Conservation (phyloP, 208 protist species). For the Leptomonas seymouri region DNA sequence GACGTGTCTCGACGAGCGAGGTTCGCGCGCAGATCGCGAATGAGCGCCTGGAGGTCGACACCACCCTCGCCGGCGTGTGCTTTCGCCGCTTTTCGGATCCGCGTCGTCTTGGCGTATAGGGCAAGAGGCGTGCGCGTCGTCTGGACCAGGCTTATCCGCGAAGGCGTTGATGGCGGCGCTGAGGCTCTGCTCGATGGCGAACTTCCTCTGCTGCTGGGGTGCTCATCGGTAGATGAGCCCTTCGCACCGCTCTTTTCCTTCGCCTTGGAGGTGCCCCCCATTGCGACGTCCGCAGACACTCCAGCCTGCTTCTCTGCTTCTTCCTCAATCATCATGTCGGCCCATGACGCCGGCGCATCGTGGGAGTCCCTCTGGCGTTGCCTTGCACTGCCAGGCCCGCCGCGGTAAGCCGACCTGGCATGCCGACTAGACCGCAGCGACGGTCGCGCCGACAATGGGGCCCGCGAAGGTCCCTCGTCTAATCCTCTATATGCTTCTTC, state of each 20-base stretch:
- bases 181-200: background rate
- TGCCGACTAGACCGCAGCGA: background rate
- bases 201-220: too few relatives aligned
- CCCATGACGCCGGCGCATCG: background rate
- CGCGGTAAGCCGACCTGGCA: background rate
- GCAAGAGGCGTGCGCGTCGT: conserved; percentile 2
- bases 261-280: background rate
- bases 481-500: conserved; percentile 13
- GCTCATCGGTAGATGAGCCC: background rate
- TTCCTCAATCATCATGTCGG: background rate
- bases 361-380: background rate
- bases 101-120: conserved; percentile 3
- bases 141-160: background rate
- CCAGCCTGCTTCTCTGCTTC: background rate
- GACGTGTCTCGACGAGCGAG: conserved; percentile 72
- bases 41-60: conserved; percentile 35
- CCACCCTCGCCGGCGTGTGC: conserved; percentile 6
- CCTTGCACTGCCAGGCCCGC: background rate
- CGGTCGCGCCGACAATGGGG: background rate
- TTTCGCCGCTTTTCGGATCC: background rate
- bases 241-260: background rate
- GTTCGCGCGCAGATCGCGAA: conserved; percentile 77
- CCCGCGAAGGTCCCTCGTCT: background rate
- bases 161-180: background rate
- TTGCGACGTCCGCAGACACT: background rate